Base-by-base conservation (phyloP, 306 rosid genomes). In the Vicia faba region DNA sequence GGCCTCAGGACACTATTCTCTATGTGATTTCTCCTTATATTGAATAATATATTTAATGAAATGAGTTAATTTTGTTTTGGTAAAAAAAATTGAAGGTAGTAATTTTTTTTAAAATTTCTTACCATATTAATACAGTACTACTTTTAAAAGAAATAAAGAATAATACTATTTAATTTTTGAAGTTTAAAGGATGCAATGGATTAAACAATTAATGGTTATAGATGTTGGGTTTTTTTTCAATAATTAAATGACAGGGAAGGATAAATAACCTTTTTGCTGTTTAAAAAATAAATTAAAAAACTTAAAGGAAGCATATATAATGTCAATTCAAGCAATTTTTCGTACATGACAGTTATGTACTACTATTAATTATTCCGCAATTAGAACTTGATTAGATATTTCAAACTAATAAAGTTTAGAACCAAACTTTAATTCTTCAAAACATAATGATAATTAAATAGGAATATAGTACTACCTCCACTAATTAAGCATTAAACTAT, bases 401-500 rank as follows among this genome's bases (percentile, higher is more conserved):
- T 31, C 19, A 54, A 69, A 74, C 14, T 54, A 69, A 67, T 43
- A 43, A 48, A 75, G 75, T 18, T 66, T 39, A 2, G 8, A 9
- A 69, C 57, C 71, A 68, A 76, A 76, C 68, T 71, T 64, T 78
- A 78, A 71, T 78, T 69, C 80, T 66, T 15, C 38, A 64, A 66
- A 79, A 70, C 77, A 79, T 71, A 79, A 76, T 79, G 71, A 79
- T 62, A 65, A 50, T 57, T 48, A 65, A 77, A 33, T 63, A 50
- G 72, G 79, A 49, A 58, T 61, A 64, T 71, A 20, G 23, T 20
- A 66, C 61, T 20, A 70, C 78, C 73, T 63, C 81, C 79, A 72
- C 79, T 35, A 20, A 20, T 20, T 20, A 69, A 73, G 72, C 80
- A 80, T 73, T 73, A 51, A 81, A 66, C 78, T 64, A 80, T 83